phyloP scores from a whole-genome alignment of 768 basidiomycete species.

The Lentinula guzmanii region DNA sequence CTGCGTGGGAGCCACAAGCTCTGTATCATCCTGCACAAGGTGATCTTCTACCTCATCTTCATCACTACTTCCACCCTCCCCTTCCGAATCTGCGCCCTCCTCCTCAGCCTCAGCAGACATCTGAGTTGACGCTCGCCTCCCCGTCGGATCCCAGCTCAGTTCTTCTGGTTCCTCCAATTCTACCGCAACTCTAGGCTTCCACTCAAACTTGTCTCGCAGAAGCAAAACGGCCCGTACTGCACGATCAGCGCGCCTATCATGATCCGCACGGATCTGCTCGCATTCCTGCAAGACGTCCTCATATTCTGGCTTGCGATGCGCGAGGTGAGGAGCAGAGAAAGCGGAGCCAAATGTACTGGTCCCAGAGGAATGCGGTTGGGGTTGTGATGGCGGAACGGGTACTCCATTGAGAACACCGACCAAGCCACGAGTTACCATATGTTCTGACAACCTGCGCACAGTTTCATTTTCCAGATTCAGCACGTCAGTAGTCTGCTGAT shows the following conservation, averaged over 20 bases:
- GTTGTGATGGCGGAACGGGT: conserved; percentile 11
- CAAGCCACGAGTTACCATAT: conserved; percentile 57
- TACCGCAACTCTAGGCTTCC: conserved; percentile 76
- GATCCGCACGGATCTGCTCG: conserved; percentile 57
- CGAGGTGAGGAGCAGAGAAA: not conserved
- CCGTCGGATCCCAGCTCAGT: conserved; percentile 57
- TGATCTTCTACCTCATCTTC: conserved; percentile 32
- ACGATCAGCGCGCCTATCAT: conserved; percentile 71
- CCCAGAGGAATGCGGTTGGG: conserved; percentile 24
- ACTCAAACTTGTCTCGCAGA: conserved; percentile 75
- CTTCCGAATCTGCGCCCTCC: conserved; percentile 9
- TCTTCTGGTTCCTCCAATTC: conserved; percentile 78
- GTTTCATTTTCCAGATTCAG: conserved; percentile 64
- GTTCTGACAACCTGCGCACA: conserved; percentile 62
- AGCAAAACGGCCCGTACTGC: conserved; percentile 76
- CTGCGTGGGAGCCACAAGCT: conserved; percentile 14
- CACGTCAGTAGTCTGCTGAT: conserved; percentile 76
- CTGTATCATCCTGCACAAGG: conserved; percentile 23
- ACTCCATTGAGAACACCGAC: conserved; percentile 38
- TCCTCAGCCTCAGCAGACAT: conserved; percentile 10
- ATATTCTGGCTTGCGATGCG: conserved; percentile 40
- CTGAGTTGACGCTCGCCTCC: not conserved
- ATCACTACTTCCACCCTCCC: conserved; percentile 25
- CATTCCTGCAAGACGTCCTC: conserved; percentile 66
- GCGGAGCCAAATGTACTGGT: conserved; percentile 14